Evolutionary conservation across 495 filamentous ascomycete species (phyloP).

Genomic region (Aspergillus conjunctus): DNA sequence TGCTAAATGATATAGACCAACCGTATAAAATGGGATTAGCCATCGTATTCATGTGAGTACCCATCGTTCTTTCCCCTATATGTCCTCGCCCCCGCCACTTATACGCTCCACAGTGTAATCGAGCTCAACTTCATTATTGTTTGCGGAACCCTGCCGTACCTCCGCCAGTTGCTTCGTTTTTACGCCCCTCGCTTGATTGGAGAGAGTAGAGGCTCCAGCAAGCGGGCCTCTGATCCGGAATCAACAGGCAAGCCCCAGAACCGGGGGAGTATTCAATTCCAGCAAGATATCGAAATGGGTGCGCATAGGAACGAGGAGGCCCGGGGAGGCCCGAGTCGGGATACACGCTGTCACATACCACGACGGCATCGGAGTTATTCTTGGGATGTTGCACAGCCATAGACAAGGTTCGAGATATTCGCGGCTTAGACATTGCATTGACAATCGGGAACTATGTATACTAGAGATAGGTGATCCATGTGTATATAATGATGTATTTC

Average conservation of each 20-base stretch:
- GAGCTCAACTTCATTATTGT: slow-evolving; percentile 36
- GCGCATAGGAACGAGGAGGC: neutral
- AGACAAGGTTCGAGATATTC: too few species aligned
- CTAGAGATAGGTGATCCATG: too few species aligned
- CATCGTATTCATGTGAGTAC: slow-evolving; percentile 26
- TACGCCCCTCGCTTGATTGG: slow-evolving; percentile 28
- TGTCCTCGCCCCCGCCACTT: neutral
- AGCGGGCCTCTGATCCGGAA: neutral
- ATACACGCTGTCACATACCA: too few species aligned
- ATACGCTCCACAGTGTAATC: slow-evolving; percentile 20
- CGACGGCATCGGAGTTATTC: too few species aligned
- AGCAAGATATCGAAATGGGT: neutral
- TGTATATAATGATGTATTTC: too few species aligned
- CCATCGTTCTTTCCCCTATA: neutral
- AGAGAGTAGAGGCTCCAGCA: neutral
- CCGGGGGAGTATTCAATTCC: neutral
- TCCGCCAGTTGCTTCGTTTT: slow-evolving; percentile 30
- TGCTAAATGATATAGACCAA: slow-evolving; percentile 21
- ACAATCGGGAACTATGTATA: too few species aligned
- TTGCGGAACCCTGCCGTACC: slow-evolving; percentile 28
- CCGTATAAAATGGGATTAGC: slow-evolving; percentile 26
- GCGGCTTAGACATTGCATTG: too few species aligned
- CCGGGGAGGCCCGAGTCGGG: too few species aligned
- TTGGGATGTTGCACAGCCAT: too few species aligned
- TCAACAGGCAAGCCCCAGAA: neutral